A percentile compares a stretch with the other conserved stretches of the same genome.
phyloP scores from a whole-genome alignment of 1,284 basidiomycete genomes.

The Leccinum huronense region DNA sequence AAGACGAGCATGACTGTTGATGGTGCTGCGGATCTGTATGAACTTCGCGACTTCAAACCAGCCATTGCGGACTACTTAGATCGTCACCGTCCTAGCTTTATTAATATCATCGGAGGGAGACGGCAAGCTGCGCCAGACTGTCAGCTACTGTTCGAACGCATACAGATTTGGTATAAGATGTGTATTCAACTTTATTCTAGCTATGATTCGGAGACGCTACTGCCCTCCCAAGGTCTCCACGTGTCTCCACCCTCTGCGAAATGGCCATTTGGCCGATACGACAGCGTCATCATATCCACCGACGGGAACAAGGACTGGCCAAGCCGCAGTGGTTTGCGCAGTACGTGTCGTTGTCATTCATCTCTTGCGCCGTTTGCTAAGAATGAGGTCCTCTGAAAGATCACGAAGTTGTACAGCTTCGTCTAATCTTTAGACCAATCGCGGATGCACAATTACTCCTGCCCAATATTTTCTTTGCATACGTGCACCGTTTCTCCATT shows the following conservation, averaged over 20 bases:
- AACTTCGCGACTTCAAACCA: not conserved
- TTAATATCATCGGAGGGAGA: not conserved
- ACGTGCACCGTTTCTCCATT: too few species aligned
- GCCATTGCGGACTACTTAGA: not conserved
- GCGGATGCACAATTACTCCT: too few species aligned
- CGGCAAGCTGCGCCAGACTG: not conserved
- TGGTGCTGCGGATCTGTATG: too few species aligned
- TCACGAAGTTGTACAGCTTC: too few species aligned
- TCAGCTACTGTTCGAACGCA: not conserved
- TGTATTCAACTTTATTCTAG: not conserved
- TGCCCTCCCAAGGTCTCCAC: not conserved
- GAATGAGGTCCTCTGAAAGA: too few species aligned
- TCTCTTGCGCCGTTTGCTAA: too few species aligned
- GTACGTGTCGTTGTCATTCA: too few species aligned
- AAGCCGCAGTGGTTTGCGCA: not conserved
- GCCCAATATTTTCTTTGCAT: too few species aligned
- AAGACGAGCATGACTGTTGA: not conserved
- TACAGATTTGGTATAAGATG: not conserved
- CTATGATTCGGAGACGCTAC: not conserved
- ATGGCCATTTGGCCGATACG: not conserved
- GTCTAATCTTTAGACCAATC: too few species aligned
- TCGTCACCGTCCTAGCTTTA: not conserved
- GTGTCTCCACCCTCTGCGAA: not conserved
- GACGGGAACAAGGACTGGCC: not conserved
- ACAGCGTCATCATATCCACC: not conserved